Base-by-base conservation (phyloP, 2,329 filamentous ascomycete species). In the Colletotrichum sublineola region DNA sequence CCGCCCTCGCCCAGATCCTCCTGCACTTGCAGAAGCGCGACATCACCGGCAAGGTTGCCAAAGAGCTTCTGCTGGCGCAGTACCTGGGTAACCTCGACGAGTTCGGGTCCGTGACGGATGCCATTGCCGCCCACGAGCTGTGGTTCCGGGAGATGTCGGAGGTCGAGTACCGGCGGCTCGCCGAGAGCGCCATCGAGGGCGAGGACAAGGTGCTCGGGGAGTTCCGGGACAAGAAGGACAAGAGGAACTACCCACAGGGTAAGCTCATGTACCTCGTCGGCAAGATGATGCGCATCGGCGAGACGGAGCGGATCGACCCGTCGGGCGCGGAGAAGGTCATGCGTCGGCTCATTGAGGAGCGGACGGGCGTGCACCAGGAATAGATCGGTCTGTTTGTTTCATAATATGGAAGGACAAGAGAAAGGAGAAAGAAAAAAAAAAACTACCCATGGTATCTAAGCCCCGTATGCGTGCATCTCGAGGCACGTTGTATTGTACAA, bases 221-320 rank as follows among this genome's bases (percentile, higher is more conserved):
- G 75, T 89, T 90, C 73, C 71, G 80, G 48, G 83, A 82, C 65
- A 81, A 81, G 50, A 82, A 81, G 48, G 83, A 82, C 65, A 81
- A 81, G 50, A 82, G 81, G 63, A 75, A 66, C 0, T 88, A 86
- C 70, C 88, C 88, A 0, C 83, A 87, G 69, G 88, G 89, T 0
- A 90, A 90, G 80, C 83, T 90, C 57, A 90, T 90, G 88, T 90
- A 86, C 75, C 81, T 90, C 2, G 85, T 90, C 6, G 89, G 89
- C 29, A 88, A 86, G 79, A 87, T 91, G 86, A 86, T 91, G 81
- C 82, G 84, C 5, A 76, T 84, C 1, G 89, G 88, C 0, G 83
- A 84, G 3, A 84, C 88, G 56, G 87, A 89, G 77, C 82, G 86
- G 38, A 89, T 90, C 71, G 85, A 89, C 64, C 88, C 89, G 1